Evolutionary conservation across 2,329 filamentous ascomycete genomes (phyloP), one percentile per base, ranked within the genome.

Genomic region (Amphichorda felina): DNA sequence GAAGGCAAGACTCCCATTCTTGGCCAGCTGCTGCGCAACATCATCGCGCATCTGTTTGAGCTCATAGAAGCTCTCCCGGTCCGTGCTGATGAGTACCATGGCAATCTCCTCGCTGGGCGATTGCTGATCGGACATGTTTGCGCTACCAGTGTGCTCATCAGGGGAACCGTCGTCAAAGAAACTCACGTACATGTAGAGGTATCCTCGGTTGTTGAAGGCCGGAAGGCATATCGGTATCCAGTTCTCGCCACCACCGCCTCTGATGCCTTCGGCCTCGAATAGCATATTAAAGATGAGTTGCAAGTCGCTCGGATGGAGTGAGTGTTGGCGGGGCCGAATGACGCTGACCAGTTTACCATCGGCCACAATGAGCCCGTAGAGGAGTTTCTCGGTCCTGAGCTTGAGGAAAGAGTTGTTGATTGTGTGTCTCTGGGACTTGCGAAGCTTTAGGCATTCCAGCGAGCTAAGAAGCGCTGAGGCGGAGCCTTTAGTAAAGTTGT

Each of bases 281-380:
- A 98, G 75, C 93, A 98, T 98, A 53, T 96, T 96, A 68, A 98
- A 98, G 41, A 98, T 88, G 31, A 98, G 72, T 51, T 95, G 89
- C 17, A 98, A 68, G 53, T 98, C 91, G 43, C 88, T 89, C 0
- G 93, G 91, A 48, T 98, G 93, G 3, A 98, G 68, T 1, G 88
- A 95, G 56, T 98, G 91, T 39, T 91, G 85, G 46, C 93, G 88
- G 5, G 93, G 93, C 26, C 91, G 72, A 38, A 96, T 82, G 26
- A 98, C 93, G 52, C 88, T 95, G 44, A 98, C 91, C 5, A 98
- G 78, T 49, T 82, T 81, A 5, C 88, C 89, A 10, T 88, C 87
- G 4, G 91, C 91, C 13, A 95, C 89, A 40, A 98, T 80, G 10
- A 98, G 70, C 2, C 91, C 91, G 46, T 98, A 98, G 0, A 98